A percentile compares a stretch with the other conserved stretches of the same genome.
Evolutionary conservation across 208 protist genomes (phyloP).

Genomic region (Crithidia mellificae): DNA sequence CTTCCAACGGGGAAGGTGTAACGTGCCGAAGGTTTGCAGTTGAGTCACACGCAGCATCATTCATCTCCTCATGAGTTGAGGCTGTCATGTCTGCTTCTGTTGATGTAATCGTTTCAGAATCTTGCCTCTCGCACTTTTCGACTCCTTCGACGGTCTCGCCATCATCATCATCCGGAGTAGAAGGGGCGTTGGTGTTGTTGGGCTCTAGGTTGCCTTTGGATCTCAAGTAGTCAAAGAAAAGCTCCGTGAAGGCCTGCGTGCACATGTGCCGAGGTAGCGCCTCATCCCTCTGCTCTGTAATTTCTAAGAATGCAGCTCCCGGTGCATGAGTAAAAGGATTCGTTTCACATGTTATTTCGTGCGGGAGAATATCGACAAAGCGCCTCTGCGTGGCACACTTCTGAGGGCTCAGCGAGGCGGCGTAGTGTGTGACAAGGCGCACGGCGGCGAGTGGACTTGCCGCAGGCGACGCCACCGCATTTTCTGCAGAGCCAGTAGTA

Average conservation of each 20-base stretch:
- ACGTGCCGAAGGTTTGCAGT: too few relatives aligned
- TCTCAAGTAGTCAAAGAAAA: slow-evolving; percentile 1
- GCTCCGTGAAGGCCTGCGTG: slow-evolving; percentile 7
- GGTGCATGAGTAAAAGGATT: too few relatives aligned
- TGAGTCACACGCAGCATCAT: background rate
- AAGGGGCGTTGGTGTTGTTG: too few relatives aligned
- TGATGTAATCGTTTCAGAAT: too few relatives aligned
- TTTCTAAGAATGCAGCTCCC: background rate
- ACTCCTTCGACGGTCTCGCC: too few relatives aligned
- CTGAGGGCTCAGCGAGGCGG: slow-evolving; percentile 8
- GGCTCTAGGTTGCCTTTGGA: background rate
- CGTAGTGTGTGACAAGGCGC: slow-evolving; percentile 35
- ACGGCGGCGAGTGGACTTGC: slow-evolving; percentile 9
- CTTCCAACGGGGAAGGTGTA: too few relatives aligned
- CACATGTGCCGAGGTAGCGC: too few relatives aligned
- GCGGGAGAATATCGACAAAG: slow-evolving; percentile 11
- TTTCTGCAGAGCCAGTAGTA: background rate
- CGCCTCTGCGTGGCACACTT: background rate
- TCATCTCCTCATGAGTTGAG: background rate
- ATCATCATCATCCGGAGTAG: too few relatives aligned
- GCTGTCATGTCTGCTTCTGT: too few relatives aligned
- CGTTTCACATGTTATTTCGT: too few relatives aligned
- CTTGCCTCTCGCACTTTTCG: too few relatives aligned
- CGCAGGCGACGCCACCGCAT: background rate
- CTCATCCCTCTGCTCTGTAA: too few relatives aligned